Percentiles rank a stretch among this genome's conserved stretches.
phyloP scores from a whole-genome alignment of 2,329 filamentous ascomycete species.

The Dactylellina sp. region DNA sequence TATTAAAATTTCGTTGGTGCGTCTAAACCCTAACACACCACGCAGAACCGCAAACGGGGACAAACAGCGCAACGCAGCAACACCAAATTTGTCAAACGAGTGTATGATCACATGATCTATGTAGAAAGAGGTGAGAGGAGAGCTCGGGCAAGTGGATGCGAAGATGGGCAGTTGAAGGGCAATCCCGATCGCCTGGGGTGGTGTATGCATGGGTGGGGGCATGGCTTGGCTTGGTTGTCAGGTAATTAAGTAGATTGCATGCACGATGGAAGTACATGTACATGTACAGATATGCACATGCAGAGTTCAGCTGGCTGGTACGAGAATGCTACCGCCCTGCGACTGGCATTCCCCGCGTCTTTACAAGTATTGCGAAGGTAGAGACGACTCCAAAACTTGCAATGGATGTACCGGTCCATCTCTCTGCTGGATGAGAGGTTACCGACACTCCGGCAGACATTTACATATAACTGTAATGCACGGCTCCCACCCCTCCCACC shows the following conservation, averaged over 20 bases:
- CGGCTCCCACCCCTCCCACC: not conserved
- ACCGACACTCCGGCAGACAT: no score
- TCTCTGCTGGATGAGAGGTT: no score
- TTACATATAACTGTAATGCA: conserved; percentile 23
- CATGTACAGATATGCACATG: conserved; percentile 13
- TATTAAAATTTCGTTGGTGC: conserved; percentile 24
- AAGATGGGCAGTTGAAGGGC: conserved; percentile 4
- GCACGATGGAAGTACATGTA: no score
- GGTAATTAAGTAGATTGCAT: not conserved
- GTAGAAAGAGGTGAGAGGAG: not conserved
- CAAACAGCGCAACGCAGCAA: conserved; percentile 19
- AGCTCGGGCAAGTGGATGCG: conserved; percentile 35
- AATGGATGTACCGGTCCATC: no score
- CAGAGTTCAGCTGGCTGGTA: conserved; percentile 12
- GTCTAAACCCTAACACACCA: conserved; percentile 50
- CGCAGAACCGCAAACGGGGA: conserved; percentile 25
- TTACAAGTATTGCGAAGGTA: conserved; percentile 26
- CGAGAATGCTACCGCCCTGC: not conserved
- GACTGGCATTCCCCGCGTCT: conserved; percentile 37
- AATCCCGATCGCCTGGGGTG: conserved; percentile 9
- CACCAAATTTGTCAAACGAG: not conserved
- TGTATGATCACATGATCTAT: not conserved
- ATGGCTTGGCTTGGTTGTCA: not conserved
- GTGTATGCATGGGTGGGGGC: not conserved
- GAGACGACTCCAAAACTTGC: no score